phyloP scores from a whole-genome alignment of 1,139 yeast genomes.

The Entelexis sorbosivorans region DNA sequence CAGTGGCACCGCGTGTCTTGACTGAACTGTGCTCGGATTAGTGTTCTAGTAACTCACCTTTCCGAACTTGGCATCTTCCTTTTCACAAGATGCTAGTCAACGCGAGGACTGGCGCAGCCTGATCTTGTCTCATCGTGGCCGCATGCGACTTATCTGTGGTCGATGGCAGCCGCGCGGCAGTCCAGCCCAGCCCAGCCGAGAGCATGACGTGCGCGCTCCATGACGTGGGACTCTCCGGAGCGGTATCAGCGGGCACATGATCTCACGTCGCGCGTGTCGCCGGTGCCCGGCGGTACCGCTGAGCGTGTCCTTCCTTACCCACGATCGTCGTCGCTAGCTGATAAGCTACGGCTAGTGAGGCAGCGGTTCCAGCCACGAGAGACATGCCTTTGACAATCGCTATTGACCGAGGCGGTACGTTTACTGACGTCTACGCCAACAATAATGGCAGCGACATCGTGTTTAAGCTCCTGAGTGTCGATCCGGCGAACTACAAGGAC shows the following conservation, averaged over 20 bases:
- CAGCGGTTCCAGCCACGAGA: no score
- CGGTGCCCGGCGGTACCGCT: background rate
- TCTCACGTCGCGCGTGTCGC: background rate
- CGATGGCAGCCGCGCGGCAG: background rate
- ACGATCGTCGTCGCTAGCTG: background rate
- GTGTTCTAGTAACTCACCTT: no score
- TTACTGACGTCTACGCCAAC: constrained; percentile 60
- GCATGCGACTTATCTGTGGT: background rate
- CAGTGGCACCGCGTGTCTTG: background rate
- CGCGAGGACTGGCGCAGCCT: no score
- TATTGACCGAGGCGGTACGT: constrained; percentile 53
- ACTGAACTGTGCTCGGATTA: no score
- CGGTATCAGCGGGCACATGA: background rate
- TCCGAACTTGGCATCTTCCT: no score
- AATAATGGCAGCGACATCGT: constrained; percentile 41
- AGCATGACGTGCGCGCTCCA: no score
- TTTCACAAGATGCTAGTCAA: no score
- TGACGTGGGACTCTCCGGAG: background rate
- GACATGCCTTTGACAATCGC: constrained; percentile 22
- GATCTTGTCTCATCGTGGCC: background rate
- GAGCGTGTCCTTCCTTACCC: background rate
- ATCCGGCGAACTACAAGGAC: constrained; percentile 73
- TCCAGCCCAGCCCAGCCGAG: background rate
- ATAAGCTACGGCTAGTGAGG: background rate
- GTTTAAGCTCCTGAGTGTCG: constrained; percentile 70